Evolutionary conservation across 768 basidiomycete species (phyloP).

Genomic region (Tylopilus sp.): DNA sequence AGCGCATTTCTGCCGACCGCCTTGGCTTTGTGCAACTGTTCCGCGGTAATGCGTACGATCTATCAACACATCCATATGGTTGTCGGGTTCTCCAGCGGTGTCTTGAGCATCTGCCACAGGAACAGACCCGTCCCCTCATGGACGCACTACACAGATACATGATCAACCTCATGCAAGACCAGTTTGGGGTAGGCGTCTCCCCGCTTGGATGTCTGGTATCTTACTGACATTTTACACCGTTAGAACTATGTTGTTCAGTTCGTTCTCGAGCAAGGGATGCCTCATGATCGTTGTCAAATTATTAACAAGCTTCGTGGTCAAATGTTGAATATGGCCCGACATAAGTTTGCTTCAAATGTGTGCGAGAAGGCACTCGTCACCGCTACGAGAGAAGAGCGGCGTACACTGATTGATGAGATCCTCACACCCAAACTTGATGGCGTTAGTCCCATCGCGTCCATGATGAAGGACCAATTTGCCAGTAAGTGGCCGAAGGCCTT

Average conservation of each 20-base stretch:
- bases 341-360: slow-evolving; percentile 96
- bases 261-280: slow-evolving; percentile 76
- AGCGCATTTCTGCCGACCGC: slow-evolving; percentile 72
- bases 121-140: slow-evolving; percentile 65
- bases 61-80: slow-evolving; percentile 88
- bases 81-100: slow-evolving; percentile 94
- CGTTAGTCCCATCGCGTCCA: slow-evolving; percentile 58
- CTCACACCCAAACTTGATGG: slow-evolving; percentile 64
- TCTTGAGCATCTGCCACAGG: slow-evolving; percentile 76
- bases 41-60: slow-evolving; percentile 70
- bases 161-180: slow-evolving; percentile 77
- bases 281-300: slow-evolving; percentile 64
- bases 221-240: slow-evolving; percentile 6
- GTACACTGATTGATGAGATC: slow-evolving; percentile 76
- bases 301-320: slow-evolving; percentile 71
- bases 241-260: slow-evolving; percentile 97
- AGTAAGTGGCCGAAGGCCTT: slow-evolving; percentile 49
- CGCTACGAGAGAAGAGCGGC: slow-evolving; percentile 62
- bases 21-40: slow-evolving; percentile 74
- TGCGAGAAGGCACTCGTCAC: slow-evolving; percentile 84
- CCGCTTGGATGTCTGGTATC: neutral
- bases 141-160: slow-evolving; percentile 79
- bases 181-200: slow-evolving; percentile 71
- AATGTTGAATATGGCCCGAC: slow-evolving; percentile 74
- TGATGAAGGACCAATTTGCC: slow-evolving; percentile 87